Base-by-base conservation (phyloP, 495 filamentous ascomycete genomes). In the Hyphodiscus hymeniophilus region DNA sequence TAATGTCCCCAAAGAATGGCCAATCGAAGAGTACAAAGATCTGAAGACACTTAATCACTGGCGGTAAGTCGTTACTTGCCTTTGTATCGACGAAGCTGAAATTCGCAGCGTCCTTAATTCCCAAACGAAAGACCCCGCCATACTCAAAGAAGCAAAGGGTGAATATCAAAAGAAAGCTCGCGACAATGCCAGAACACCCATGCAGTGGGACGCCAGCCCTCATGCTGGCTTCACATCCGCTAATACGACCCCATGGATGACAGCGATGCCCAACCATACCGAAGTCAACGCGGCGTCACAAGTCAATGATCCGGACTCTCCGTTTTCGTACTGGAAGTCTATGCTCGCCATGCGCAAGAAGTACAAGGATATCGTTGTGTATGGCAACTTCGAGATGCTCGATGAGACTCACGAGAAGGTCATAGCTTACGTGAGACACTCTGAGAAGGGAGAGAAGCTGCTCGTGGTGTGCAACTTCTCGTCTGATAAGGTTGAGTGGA, bases 1-100 rank as follows among this genome's bases (percentile, higher is more conserved):
- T 31, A 88, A 89, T 59, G 72, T 85, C n/a, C 82, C 84, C 0
- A 50, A 55, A 3, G 57, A 68, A 16, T 84, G 84, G 81, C 64
- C 59, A 0, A 79, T 85, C 17, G 72, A 75, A 7, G 74, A 85
- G 47, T 88, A 83, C 63, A 77, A 80, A 54, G 85, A 90, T 57
- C 70, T 87, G 41, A 84, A 86, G 50, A 79, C 77, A 15, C 56
- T 80, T 3, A 84, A 81, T 56, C 78, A 79, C 38, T 85, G 53
- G 52, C 47, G 47, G 39, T 42, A 21, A 42, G 39, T 42, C 22
- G 12, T 23, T 8, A 1, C 39, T 20, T 21, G 23, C 18, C 3
- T 21, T 20, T 18, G 20, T 17, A 20, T 13, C 3, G 8, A n/a
- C 38, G 7, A n/a, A 31, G 17, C 20, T 42, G 15, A 42, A 28